Conservation (phyloP, 225 moss, liverwort and hornwort species). For the Ulota crispa region DNA sequence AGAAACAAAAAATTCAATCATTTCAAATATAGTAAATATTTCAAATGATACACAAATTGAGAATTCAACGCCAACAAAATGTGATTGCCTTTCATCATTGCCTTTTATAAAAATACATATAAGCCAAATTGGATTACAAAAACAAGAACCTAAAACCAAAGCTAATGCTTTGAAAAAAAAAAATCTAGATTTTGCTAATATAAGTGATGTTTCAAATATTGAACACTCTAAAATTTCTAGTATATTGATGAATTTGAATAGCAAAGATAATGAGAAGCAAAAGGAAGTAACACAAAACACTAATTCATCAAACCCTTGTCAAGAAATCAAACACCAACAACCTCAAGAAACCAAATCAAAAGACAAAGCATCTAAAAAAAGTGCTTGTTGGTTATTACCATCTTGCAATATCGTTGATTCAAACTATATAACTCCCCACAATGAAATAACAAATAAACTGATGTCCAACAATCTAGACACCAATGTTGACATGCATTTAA, state of each 20-base stretch:
- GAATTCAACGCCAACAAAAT: background rate
- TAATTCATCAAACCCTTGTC: background rate
- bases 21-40: background rate
- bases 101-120: background rate
- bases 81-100: background rate
- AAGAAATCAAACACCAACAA: background rate
- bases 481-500: slow-evolving; percentile 14
- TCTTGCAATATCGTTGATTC: background rate
- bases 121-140: background rate
- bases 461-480: background rate
- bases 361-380: background rate
- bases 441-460: background rate
- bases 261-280: background rate
- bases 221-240: fast-evolving
- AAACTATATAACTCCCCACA: background rate
- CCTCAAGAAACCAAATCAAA: fast-evolving
- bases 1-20: background rate
- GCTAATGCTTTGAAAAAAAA: fast-evolving
- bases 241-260: background rate
- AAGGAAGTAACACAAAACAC: background rate
- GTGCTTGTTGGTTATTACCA: background rate
- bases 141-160: background rate
- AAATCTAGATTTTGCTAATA: background rate
- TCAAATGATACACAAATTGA: too few species aligned
- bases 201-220: background rate